Base-by-base conservation (phyloP, 2,329 filamentous ascomycete genomes). In the Chlorencoelia australis region DNA sequence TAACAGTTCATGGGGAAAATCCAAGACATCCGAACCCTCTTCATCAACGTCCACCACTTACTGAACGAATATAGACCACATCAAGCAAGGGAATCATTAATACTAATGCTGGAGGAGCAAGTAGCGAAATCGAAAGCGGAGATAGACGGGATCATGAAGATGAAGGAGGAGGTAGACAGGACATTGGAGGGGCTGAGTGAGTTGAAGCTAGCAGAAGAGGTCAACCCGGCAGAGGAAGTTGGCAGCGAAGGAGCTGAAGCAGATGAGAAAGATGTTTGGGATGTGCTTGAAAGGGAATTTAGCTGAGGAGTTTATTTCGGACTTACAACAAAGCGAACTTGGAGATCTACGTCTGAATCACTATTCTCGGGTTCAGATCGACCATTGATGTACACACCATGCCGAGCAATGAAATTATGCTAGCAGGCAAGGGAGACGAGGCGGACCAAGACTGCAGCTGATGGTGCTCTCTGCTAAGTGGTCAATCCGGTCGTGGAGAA, bases 51-150 rank as follows among this genome's bases (percentile, higher is more conserved):
- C 53, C 87, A 95, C 60, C 85, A 93, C 53, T 71, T 94, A 36
- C 76, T 96, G 47, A 98, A 98, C 59, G 80, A 94, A 59, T 96
- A 94, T 61, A 73, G 89, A 20, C 88, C 88, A 7, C 88, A 95
- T 57, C 89, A 96, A 62, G 87, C 88, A 16, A 67, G 89, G 29
- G 88, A 95, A 63, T 87, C 80, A 18, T 66, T 94, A 40, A 94
- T 94, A 20, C 63, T 80, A 47, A 73, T 89, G 66, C 87, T 95
- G 82, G 83, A 94, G 60, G 79, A 82, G 47, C 82, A 89, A 52
- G 63, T 94, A 19, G 77, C 84, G 48, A 70, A 67, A 48, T 80
- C 79, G 37, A 74, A 71, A 47, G 73, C 71, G 37, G 87, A 95
- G 60, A 86, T 87, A 1, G 68, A 75, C 21, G 73, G 71, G 3